phyloP scores from a whole-genome alignment of 1,284 basidiomycete species.

The Ustilago curta region DNA sequence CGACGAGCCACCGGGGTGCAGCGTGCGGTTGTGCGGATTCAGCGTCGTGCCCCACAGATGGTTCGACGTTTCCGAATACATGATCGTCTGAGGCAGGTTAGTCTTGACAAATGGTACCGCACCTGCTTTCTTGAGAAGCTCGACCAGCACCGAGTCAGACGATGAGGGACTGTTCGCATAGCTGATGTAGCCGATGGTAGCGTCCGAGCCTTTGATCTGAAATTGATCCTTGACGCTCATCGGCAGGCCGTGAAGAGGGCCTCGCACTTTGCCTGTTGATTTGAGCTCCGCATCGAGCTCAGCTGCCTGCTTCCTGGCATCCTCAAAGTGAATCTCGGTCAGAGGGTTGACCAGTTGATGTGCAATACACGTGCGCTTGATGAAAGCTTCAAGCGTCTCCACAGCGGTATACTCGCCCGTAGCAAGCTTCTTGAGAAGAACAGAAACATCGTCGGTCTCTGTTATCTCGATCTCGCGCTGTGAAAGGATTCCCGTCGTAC shows the following conservation, averaged over 20 bases:
- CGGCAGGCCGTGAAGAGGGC: slow-evolving; percentile 77
- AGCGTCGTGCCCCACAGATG: slow-evolving; percentile 78
- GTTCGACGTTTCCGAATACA: slow-evolving; percentile 69
- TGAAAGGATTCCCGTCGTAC: slow-evolving; percentile 37
- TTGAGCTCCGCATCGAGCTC: slow-evolving; percentile 74
- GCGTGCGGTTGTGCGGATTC: slow-evolving; percentile 75
- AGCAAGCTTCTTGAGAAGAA: slow-evolving; percentile 73
- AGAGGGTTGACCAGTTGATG: slow-evolving; percentile 77
- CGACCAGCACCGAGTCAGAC: slow-evolving; percentile 39
- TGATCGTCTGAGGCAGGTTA: slow-evolving; percentile 70
- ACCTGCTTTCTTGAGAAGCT: slow-evolving; percentile 74
- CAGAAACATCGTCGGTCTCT: slow-evolving; percentile 70
- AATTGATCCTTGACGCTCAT: slow-evolving; percentile 78
- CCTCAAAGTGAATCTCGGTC: slow-evolving; percentile 77
- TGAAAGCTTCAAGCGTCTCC: slow-evolving; percentile 80
- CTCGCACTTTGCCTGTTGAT: slow-evolving; percentile 72
- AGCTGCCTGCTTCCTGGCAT: slow-evolving; percentile 74
- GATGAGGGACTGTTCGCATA: slow-evolving; percentile 68
- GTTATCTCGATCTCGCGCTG: slow-evolving; percentile 49
- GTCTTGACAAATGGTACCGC: slow-evolving; percentile 79
- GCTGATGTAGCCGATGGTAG: slow-evolving; percentile 76
- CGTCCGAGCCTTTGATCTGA: slow-evolving; percentile 75
- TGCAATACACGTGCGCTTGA: slow-evolving; percentile 82
- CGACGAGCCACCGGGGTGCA: slow-evolving; percentile 74
- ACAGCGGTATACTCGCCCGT: slow-evolving; percentile 75